Conservation (phyloP, 306 rosid genomes). For the Prinsepia uniflora region DNA sequence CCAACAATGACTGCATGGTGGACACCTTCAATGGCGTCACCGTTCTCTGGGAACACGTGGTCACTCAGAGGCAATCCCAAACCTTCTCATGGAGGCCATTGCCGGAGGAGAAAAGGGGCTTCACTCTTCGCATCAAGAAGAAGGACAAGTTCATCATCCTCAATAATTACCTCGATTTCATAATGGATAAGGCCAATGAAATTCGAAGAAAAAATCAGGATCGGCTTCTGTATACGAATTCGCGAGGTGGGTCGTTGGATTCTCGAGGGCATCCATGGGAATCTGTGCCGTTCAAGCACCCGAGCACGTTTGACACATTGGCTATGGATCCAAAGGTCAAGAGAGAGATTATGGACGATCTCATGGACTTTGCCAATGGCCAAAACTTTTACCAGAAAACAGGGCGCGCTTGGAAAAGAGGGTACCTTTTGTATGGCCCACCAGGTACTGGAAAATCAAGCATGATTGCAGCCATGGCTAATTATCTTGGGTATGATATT, state of each 20-base stretch:
- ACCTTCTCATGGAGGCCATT: constrained; percentile 83
- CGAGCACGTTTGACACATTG: constrained; percentile 83
- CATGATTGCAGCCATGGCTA: constrained; percentile 98
- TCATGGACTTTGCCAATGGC: constrained; percentile 67
- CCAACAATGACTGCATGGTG: constrained; percentile 80
- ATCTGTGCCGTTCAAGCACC: constrained; percentile 92
- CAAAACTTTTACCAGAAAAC: constrained; percentile 79
- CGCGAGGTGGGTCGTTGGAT: constrained; percentile 83
- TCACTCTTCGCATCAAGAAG: constrained; percentile 76
- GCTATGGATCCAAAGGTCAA: constrained; percentile 84
- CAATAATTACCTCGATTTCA: constrained; percentile 60
- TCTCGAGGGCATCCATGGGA: constrained; percentile 98
- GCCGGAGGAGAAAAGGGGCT: constrained; percentile 87
- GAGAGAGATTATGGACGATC: constrained; percentile 68
- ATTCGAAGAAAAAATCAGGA: constrained; percentile 82
- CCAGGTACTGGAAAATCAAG: constrained; percentile 94
- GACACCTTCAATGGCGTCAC: constrained; percentile 65
- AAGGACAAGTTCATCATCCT: constrained; percentile 52
- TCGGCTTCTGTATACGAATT: constrained; percentile 73
- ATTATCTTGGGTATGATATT: constrained; percentile 76
- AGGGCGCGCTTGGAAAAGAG: constrained; percentile 95
- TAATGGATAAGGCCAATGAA: constrained; percentile 78
- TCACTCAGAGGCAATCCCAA: constrained; percentile 69
- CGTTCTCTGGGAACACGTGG: constrained; percentile 90
- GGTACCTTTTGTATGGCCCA: constrained; percentile 84